Percentiles rank a stretch among this genome's conserved stretches.
Conservation (phyloP, 2,329 filamentous ascomycete species). For the Fusarium sp. region DNA sequence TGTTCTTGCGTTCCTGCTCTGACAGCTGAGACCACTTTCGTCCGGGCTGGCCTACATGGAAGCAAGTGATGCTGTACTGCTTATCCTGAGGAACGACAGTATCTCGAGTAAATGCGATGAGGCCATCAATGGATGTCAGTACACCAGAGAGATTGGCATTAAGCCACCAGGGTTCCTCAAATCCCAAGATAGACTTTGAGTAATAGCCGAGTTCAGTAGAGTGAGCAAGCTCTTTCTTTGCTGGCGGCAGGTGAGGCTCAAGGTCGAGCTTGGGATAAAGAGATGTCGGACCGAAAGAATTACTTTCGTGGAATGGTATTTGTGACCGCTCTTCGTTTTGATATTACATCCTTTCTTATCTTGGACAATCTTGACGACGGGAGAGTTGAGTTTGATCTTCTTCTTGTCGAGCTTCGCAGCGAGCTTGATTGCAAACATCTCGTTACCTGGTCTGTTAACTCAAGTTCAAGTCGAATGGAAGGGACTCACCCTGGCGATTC, state of each 20-base stretch:
- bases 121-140: neutral
- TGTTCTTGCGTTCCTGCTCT: neutral
- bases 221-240: neutral
- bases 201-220: neutral
- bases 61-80: neutral
- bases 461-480: neutral
- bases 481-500: constrained; percentile 21
- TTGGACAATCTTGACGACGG: neutral
- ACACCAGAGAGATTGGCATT: neutral
- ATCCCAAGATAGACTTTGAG: neutral
- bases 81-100: neutral
- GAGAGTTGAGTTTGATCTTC: neutral
- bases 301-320: neutral
- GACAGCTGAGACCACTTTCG: neutral
- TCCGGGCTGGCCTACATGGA: neutral
- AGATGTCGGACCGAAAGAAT: neutral
- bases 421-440: neutral
- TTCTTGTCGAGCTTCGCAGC: neutral
- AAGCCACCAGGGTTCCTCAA: neutral
- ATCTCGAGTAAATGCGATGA: neutral
- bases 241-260: neutral
- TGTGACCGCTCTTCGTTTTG: neutral
- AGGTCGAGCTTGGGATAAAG: neutral
- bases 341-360: neutral
- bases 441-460: neutral